phyloP scores from a whole-genome alignment of 2,329 filamentous ascomycete genomes.

The Cladobotryum mycophilum region DNA sequence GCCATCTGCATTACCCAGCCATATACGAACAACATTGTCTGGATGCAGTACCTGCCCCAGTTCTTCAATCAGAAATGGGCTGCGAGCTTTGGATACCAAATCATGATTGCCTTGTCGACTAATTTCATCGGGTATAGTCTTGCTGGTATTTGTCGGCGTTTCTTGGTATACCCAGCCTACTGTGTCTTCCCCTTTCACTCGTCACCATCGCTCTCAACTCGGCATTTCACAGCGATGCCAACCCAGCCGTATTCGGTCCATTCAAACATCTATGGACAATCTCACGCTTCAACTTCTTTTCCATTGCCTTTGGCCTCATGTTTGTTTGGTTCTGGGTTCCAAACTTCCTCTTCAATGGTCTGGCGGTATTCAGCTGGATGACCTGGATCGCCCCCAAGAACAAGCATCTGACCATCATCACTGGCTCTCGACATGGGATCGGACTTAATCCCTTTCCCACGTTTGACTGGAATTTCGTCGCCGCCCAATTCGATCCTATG shows the following conservation, averaged over 20 bases:
- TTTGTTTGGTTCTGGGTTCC: constrained; percentile 52
- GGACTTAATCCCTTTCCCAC: constrained; percentile 36
- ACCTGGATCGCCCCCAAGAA: constrained; percentile 46
- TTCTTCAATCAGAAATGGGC: constrained; percentile 48
- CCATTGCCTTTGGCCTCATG: constrained; percentile 37
- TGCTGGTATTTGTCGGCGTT: constrained; percentile 43
- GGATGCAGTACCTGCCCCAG: constrained; percentile 41
- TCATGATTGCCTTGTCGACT: constrained; percentile 43
- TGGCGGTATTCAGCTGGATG: constrained; percentile 46
- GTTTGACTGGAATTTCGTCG: constrained; percentile 37
- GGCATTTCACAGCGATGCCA: constrained; percentile 39
- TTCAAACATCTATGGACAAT: constrained; percentile 33
- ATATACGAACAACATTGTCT: constrained; percentile 45
- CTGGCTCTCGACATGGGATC: constrained; percentile 32
- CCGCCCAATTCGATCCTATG: constrained; percentile 29
- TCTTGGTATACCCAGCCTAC: constrained; percentile 46
- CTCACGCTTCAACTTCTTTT: constrained; percentile 43
- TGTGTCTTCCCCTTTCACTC: constrained; percentile 48
- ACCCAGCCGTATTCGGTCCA: constrained; percentile 19
- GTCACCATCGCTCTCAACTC: constrained; percentile 44
- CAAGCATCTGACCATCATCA: constrained; percentile 29
- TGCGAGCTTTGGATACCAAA: constrained; percentile 42
- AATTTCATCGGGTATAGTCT: constrained; percentile 52
- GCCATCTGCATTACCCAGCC: constrained; percentile 42
- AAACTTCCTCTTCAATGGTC: constrained; percentile 42